These are phyloP conservation scores for Globisporangium spiculum DNA, from an alignment of 352 stramenopile species.

Conservation along the genomic window DNA sequence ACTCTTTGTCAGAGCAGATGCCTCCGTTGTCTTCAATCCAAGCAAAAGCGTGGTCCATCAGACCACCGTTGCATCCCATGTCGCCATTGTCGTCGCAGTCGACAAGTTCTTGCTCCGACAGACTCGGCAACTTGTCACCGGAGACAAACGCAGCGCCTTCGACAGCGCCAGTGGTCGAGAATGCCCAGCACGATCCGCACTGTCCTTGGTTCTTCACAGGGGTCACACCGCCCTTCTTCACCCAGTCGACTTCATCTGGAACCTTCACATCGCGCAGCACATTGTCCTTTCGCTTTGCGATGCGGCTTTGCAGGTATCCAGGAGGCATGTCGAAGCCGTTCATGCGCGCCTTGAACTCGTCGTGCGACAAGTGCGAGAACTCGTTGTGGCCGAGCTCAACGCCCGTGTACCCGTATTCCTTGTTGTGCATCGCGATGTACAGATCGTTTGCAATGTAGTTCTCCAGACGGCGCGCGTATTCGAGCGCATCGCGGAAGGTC, in stretches of 20 bases:
- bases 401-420: conserved; percentile 53
- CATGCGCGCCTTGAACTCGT: conserved; percentile 90
- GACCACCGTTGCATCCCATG: conserved; percentile 95
- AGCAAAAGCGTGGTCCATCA: conserved; percentile 97
- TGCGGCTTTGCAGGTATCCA: conserved; percentile 62
- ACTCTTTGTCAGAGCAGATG: conserved; percentile 94
- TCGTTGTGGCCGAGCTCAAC: conserved; percentile 93
- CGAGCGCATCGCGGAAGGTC: conserved; percentile 56
- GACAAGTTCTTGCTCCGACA: conserved; percentile 98
- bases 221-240: conserved; percentile 91
- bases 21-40: conserved; percentile 92
- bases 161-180: conserved; percentile 96
- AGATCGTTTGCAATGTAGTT: conserved; percentile 85
- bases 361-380: conserved; percentile 93
- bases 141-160: conserved; percentile 96
- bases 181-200: conserved; percentile 97
- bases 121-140: conserved; percentile 83
- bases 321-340: conserved; percentile 51
- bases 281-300: conserved; percentile 33
- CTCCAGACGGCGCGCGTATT: conserved; percentile 67
- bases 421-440: conserved; percentile 87
- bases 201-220: conserved; percentile 96
- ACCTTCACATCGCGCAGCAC: conserved; percentile 34
- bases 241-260: conserved; percentile 93
- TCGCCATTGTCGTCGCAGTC: conserved; percentile 95